A percentile compares a stretch with the other conserved stretches of the same genome.
phyloP scores from a whole-genome alignment of 495 filamentous ascomycete species.

The Penicillium cataractarum region DNA sequence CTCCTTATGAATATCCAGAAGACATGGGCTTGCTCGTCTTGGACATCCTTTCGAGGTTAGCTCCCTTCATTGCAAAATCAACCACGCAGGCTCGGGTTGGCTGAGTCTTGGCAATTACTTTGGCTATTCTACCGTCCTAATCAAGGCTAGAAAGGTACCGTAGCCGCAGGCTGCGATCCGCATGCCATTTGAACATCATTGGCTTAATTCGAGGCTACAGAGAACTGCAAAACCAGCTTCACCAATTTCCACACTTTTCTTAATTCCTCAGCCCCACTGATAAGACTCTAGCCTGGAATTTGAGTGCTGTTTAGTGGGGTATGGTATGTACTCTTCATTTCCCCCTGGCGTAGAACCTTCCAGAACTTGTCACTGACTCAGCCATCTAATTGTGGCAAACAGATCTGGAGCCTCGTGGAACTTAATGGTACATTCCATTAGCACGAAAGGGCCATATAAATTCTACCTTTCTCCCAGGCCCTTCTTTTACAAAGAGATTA shows the following conservation, averaged over 20 bases:
- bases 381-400: neutral
- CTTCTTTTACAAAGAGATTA: constrained; percentile 2
- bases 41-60: too few relatives aligned
- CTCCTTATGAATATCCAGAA: too few relatives aligned
- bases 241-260: neutral
- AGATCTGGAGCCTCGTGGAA: neutral
- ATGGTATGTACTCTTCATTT: neutral
- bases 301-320: neutral
- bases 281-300: neutral
- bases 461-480: neutral
- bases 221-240: neutral
- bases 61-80: too few relatives aligned
- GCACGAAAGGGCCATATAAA: neutral
- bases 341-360: neutral
- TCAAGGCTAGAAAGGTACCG: too few relatives aligned
- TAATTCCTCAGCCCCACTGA: neutral
- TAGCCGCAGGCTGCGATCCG: too few relatives aligned
- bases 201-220: neutral
- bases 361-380: neutral
- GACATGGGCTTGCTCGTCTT: too few relatives aligned
- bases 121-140: too few relatives aligned
- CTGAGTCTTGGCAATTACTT: too few relatives aligned
- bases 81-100: too few relatives aligned
- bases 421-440: neutral
- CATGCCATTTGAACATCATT: too few relatives aligned